Percentiles rank a stretch among this genome's conserved stretches.
Conservation (phyloP, 805 yeast genomes). For the Hanseniaspora clermontiae region DNA sequence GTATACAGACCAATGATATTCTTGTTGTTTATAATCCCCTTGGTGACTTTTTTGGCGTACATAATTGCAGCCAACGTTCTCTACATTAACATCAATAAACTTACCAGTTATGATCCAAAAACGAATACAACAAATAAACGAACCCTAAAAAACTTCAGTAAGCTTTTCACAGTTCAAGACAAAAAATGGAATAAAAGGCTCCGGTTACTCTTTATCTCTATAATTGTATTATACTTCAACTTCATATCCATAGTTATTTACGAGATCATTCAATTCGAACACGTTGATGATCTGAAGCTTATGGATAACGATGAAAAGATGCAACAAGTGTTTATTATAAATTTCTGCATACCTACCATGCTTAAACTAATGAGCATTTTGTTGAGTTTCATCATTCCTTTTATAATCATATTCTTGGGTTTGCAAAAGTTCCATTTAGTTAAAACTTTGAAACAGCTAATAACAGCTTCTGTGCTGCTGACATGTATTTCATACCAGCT, state of each 20-base stretch:
- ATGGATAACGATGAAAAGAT: background rate
- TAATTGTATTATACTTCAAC: slow-evolving; percentile 2
- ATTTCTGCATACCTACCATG: background rate
- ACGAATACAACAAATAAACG: background rate
- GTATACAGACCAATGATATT: background rate
- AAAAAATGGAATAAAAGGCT: slow-evolving; percentile 9
- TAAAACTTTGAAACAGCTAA: background rate
- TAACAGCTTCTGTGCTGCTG: background rate
- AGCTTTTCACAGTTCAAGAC: slow-evolving; percentile 3
- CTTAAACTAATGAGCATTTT: background rate
- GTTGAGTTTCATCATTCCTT: slow-evolving; percentile 3
- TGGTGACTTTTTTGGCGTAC: background rate
- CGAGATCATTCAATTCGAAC: slow-evolving; percentile 10
- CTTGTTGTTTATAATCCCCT: background rate
- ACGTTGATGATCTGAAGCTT: background rate
- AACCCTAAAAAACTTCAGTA: background rate
- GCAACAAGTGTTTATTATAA: background rate
- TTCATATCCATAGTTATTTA: slow-evolving; percentile 4
- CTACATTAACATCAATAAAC: slow-evolving; percentile 1
- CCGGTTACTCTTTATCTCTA: background rate
- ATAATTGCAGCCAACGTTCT: background rate
- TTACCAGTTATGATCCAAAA: slow-evolving; percentile 5
- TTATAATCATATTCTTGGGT: background rate
- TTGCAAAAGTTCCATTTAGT: slow-evolving; percentile 2
- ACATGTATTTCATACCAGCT: background rate